Conservation (phyloP, 805 yeast species). For the Lachancea cidri region DNA sequence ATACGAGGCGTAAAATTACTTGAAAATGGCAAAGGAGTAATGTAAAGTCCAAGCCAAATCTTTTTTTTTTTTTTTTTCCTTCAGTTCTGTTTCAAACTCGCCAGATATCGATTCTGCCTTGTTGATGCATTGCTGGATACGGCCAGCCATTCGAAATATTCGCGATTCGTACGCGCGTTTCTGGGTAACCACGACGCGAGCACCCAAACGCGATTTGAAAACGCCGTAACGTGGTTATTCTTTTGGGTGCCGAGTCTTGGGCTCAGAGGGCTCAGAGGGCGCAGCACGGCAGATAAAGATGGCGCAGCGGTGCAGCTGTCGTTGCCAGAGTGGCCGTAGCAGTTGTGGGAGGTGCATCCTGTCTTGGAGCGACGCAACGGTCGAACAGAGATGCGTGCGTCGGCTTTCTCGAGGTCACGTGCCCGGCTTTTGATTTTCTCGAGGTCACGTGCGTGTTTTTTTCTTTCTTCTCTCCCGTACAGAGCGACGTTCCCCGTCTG, state of each 20-base stretch:
- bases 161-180: conserved; percentile 3
- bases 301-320: background rate
- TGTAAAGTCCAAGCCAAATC: background rate
- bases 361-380: background rate
- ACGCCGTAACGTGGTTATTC: background rate
- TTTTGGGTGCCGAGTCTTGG: no score
- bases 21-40: conserved; percentile 1
- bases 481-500: background rate
- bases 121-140: background rate
- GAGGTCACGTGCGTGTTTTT: no score
- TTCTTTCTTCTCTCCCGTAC: background rate
- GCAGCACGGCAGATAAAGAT: no score
- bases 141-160: background rate
- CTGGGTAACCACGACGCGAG: conserved; percentile 3
- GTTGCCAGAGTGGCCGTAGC: background rate
- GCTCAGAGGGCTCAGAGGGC: no score
- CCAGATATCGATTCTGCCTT: background rate
- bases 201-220: conserved; percentile 2
- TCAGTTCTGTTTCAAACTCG: background rate
- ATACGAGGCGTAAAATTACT: background rate
- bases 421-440: no score
- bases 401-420: background rate
- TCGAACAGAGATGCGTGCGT: background rate
- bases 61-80: no score
- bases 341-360: no score